These are phyloP conservation scores for Chenopodium berlandieri DNA, from an alignment of 148 eudicot species.

Conservation along the genomic window DNA sequence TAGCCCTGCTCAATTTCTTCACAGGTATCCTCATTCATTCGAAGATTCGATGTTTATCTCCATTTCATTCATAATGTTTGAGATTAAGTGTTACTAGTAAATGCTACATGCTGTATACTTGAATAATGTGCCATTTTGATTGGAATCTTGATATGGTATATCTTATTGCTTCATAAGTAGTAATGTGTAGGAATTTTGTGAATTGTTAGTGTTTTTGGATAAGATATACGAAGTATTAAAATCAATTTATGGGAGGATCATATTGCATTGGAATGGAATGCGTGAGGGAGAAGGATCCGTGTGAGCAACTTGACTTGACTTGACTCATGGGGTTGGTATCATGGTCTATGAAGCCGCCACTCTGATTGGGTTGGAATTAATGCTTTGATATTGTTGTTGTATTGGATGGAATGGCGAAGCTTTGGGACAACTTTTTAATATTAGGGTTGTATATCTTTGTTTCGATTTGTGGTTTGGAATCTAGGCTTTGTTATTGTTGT, in stretches of 20 bases:
- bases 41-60: not conserved
- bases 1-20: conserved; percentile 63
- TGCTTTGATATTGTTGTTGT: not conserved
- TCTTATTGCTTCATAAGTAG: not conserved
- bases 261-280: not conserved
- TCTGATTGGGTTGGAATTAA: not conserved
- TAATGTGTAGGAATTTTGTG: not conserved
- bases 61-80: not conserved
- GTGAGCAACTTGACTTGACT: not conserved
- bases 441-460: no score
- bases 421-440: no score
- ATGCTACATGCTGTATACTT: not conserved
- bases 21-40: conserved; percentile 36
- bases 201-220: not conserved
- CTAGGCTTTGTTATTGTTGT: not conserved
- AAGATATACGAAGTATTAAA: not conserved
- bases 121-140: not conserved
- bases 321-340: not conserved
- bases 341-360: not conserved
- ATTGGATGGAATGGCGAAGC: not conserved
- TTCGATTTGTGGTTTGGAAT: not conserved
- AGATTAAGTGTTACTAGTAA: not conserved
- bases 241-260: not conserved
- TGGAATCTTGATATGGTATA: not conserved
- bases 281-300: not conserved